A percentile compares a stretch with the other conserved stretches of the same genome.
These are phyloP conservation scores for Odontarrhena argentea DNA, from an alignment of 345 rosid genomes.

Conservation along the genomic window DNA sequence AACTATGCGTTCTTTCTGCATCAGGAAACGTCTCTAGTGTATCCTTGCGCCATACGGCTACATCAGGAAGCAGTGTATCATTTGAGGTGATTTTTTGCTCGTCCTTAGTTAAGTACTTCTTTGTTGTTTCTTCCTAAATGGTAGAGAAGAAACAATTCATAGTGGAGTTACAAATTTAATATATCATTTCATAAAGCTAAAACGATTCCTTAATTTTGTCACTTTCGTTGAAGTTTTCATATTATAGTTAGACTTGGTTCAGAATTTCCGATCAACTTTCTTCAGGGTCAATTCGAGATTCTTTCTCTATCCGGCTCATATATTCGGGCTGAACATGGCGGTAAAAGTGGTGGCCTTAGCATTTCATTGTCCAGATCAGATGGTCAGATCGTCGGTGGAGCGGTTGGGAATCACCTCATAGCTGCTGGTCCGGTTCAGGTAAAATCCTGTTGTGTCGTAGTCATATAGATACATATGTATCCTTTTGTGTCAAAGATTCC, in stretches of 20 bases:
- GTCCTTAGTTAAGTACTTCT: neutral
- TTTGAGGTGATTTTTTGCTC: conserved; percentile 62
- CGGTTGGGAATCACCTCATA: conserved; percentile 72
- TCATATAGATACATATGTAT: neutral
- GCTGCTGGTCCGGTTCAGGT: conserved; percentile 99
- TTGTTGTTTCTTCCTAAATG: conserved; percentile 6
- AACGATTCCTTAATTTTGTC: neutral
- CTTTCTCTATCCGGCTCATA: conserved; percentile 86
- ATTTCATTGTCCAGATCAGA: conserved; percentile 64
- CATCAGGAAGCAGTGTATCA: conserved; percentile 70
- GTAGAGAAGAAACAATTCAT: neutral
- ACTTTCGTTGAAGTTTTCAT: conserved; percentile 22
- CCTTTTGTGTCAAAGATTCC: neutral
- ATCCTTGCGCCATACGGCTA: conserved; percentile 76
- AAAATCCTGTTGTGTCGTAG: conserved; percentile 11
- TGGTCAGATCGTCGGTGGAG: conserved; percentile 92
- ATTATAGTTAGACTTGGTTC: conserved; percentile 18
- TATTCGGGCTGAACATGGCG: conserved; percentile 76
- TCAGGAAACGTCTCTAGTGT: conserved; percentile 79
- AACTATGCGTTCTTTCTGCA: conserved; percentile 85
- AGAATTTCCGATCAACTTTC: conserved; percentile 1
- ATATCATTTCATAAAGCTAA: neutral
- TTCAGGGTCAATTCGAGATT: conserved; percentile 87
- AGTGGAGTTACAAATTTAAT: neutral
- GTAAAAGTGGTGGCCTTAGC: conserved; percentile 80